phyloP scores from a whole-genome alignment of 371 early-diverging fungal species.

The Mucor indicus region DNA sequence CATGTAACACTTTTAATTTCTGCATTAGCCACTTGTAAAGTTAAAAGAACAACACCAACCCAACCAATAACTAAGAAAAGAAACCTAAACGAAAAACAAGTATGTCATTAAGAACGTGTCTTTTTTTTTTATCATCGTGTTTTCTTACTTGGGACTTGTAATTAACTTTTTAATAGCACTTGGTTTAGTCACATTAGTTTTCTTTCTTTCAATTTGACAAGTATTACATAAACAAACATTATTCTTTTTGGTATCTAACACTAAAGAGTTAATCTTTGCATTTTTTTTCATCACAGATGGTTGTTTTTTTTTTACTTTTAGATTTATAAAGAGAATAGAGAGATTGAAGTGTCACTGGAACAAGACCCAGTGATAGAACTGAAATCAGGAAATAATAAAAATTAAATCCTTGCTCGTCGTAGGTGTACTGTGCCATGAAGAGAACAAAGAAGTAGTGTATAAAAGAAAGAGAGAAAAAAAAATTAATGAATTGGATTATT shows the following conservation, averaged over 20 bases:
- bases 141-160: constrained; percentile 22
- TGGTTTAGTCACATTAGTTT: constrained; percentile 9
- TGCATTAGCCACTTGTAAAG: constrained; percentile 75
- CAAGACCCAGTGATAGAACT: constrained; percentile 72
- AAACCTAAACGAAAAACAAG: constrained; percentile 24
- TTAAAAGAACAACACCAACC: constrained; percentile 71
- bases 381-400: constrained; percentile 93
- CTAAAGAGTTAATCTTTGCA: background rate
- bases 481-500: background rate
- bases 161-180: constrained; percentile 15
- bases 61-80: constrained; percentile 70
- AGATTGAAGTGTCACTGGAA: constrained; percentile 72
- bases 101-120: background rate
- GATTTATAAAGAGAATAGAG: constrained; percentile 43
- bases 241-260: constrained; percentile 8
- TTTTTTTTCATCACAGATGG: background rate
- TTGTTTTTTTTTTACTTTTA: constrained; percentile 32
- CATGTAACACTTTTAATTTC: constrained; percentile 67
- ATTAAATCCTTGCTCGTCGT: constrained; percentile 92
- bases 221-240: constrained; percentile 18
- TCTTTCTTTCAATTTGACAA: constrained; percentile 22
- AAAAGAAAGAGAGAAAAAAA: background rate
- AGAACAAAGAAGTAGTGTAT: background rate
- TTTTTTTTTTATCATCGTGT: constrained; percentile 15
- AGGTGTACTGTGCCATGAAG: constrained; percentile 71